phyloP scores from a whole-genome alignment of 176 grass and related monocot genomes.

The Avena sativa region DNA sequence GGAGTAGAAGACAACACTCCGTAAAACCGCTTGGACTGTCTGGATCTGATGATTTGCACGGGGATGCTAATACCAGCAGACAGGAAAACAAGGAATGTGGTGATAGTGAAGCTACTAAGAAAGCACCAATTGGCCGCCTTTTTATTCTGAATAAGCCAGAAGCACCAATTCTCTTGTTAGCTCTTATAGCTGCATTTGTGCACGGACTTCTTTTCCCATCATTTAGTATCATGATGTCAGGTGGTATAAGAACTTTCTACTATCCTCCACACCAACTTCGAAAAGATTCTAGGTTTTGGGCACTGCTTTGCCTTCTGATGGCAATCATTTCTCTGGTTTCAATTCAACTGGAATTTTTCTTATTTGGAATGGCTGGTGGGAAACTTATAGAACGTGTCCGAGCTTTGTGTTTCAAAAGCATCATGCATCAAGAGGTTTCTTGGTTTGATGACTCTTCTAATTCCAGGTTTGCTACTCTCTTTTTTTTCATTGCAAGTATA shows the following conservation, averaged over 20 bases:
- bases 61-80: slow-evolving; percentile 14
- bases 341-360: slow-evolving; percentile 66
- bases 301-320: slow-evolving; percentile 57
- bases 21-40: slow-evolving; percentile 22
- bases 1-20: slow-evolving; percentile 41
- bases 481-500: not conserved
- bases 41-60: slow-evolving; percentile 31
- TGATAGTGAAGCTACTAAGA: slow-evolving; percentile 36
- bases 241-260: slow-evolving; percentile 74
- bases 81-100: slow-evolving; percentile 12
- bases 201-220: slow-evolving; percentile 74
- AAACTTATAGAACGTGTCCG: slow-evolving; percentile 82
- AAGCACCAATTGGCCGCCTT: slow-evolving; percentile 51
- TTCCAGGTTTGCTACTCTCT: slow-evolving; percentile 67
- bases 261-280: slow-evolving; percentile 55
- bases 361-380: slow-evolving; percentile 83
- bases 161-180: slow-evolving; percentile 60
- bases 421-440: slow-evolving; percentile 74
- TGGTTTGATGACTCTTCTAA: slow-evolving; percentile 88
- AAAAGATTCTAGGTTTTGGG: slow-evolving; percentile 79
- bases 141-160: slow-evolving; percentile 82
- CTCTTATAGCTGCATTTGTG: slow-evolving; percentile 61
- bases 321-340: slow-evolving; percentile 57
- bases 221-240: slow-evolving; percentile 73
- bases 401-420: slow-evolving; percentile 64